Conservation (phyloP, 108 stramenopile genomes). For the Nitzschia palea region DNA sequence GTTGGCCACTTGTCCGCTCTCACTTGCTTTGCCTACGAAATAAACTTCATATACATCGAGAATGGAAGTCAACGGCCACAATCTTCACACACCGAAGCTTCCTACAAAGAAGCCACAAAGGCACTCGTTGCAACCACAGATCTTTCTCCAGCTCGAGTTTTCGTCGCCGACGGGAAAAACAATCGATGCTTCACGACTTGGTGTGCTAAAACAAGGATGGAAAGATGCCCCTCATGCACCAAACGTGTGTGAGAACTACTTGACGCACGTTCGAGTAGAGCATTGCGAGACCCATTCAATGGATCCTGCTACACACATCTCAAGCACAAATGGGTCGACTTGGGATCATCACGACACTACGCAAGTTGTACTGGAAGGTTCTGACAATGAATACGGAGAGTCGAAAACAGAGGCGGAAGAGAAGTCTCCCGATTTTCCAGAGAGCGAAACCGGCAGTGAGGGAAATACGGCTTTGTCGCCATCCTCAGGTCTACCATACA, state of each 20-base stretch:
- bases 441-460: too few species aligned
- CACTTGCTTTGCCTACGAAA: too few species aligned
- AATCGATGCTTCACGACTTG: conserved; percentile 1
- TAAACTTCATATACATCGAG: not conserved
- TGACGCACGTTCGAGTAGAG: not conserved
- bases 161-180: not conserved
- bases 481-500: not conserved
- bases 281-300: too few species aligned
- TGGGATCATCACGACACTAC: too few species aligned
- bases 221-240: not conserved
- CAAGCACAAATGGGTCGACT: too few species aligned
- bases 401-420: not conserved
- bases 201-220: not conserved
- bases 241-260: not conserved
- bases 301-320: too few species aligned
- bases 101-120: not conserved
- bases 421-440: not conserved
- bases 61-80: not conserved
- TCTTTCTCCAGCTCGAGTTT: conserved; percentile 1
- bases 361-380: too few species aligned
- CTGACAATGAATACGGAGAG: not conserved
- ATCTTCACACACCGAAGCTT: not conserved
- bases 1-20: too few species aligned
- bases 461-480: too few species aligned
- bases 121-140: conserved; percentile 2